These are phyloP conservation scores for Chrysochromulina parva DNA, from an alignment of 78 protist species.

Conservation along the genomic window DNA sequence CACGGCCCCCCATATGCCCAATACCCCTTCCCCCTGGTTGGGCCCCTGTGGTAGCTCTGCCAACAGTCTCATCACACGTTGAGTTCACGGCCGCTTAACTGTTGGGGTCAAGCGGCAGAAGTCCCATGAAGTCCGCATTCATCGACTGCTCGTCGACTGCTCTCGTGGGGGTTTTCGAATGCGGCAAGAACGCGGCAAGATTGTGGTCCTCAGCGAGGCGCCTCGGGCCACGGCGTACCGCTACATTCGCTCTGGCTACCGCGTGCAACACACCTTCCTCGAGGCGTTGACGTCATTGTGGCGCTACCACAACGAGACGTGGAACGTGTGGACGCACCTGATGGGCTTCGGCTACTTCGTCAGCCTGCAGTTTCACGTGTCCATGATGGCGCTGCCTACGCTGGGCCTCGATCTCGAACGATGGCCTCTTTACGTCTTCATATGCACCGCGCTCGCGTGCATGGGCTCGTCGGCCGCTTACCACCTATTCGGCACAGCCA, in stretches of 20 bases:
- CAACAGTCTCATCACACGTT: too few relatives aligned
- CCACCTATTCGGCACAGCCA: constrained; percentile 22
- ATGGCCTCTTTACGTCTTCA: constrained; percentile 4
- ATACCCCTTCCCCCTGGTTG: too few relatives aligned
- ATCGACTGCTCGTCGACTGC: too few relatives aligned
- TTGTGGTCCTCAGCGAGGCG: too few relatives aligned
- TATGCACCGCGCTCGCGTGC: background rate
- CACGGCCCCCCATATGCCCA: too few relatives aligned
- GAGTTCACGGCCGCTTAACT: too few relatives aligned
- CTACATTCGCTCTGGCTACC: constrained; percentile 27
- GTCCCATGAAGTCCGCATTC: too few relatives aligned
- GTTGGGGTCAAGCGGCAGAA: too few relatives aligned
- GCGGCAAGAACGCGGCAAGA: too few relatives aligned
- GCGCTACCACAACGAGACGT: constrained; percentile 40
- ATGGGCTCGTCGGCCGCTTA: background rate
- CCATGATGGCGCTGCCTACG: background rate
- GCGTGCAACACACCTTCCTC: background rate
- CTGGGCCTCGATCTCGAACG: background rate
- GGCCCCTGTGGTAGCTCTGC: too few relatives aligned
- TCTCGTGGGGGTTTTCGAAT: too few relatives aligned
- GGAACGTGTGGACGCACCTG: constrained; percentile 46
- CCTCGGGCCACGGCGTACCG: too few relatives aligned
- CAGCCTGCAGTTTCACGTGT: background rate
- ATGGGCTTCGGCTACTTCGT: constrained; percentile 18
- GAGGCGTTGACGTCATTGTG: constrained; percentile 9